Evolutionary conservation across 2,329 filamentous ascomycete species (phyloP).

Genomic region (Fusarium sp.): DNA sequence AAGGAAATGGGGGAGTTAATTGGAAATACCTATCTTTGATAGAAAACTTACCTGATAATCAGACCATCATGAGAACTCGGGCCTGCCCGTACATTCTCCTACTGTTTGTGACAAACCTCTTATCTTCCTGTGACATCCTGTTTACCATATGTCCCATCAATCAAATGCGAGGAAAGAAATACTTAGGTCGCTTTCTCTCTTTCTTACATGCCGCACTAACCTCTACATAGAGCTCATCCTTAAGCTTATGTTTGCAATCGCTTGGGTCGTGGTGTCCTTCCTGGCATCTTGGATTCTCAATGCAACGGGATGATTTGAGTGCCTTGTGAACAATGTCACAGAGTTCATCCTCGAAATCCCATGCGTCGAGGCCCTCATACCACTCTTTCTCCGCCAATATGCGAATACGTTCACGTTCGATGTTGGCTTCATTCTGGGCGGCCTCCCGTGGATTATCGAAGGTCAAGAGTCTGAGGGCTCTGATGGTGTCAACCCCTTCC

Average conservation of each 20-base stretch:
- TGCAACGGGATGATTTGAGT: not conserved
- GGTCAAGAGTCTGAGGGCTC: not conserved
- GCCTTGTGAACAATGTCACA: not conserved
- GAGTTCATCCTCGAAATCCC: not conserved
- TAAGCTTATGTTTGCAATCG: no score
- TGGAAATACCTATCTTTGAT: constrained; percentile 1
- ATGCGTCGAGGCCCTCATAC: not conserved
- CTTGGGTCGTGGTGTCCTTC: no score
- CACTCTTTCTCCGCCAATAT: not conserved
- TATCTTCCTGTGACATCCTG: not conserved
- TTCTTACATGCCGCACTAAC: not conserved
- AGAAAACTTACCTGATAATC: not conserved
- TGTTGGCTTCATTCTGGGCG: not conserved
- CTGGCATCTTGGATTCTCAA: not conserved
- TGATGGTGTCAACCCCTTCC: not conserved
- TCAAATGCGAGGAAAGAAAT: not conserved
- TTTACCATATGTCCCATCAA: not conserved
- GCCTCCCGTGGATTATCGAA: not conserved
- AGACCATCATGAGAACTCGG: not conserved
- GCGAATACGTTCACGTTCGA: not conserved
- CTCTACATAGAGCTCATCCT: not conserved
- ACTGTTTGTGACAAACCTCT: not conserved
- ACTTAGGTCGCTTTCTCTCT: not conserved
- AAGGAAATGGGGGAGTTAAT: not conserved
- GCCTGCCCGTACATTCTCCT: not conserved